These are phyloP conservation scores for Pisolithus microcarpus DNA, from an alignment of 768 basidiomycete species.

Conservation along the genomic window DNA sequence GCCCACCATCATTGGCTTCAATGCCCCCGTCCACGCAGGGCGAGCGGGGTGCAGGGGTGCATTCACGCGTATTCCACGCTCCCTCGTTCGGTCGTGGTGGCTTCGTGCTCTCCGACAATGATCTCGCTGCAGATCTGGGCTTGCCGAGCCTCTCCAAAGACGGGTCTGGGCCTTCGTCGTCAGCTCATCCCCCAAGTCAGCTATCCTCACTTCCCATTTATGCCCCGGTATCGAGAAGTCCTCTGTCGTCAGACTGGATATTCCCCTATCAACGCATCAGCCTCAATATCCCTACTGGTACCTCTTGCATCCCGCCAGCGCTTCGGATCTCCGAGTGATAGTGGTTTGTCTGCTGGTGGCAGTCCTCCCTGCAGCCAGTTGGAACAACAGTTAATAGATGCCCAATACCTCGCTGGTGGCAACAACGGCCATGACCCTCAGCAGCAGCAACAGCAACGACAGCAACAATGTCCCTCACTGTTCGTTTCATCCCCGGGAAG, in stretches of 20 bases:
- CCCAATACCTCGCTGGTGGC: slow-evolving; percentile 25
- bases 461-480: slow-evolving; percentile 36
- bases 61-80: too few species aligned
- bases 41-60: too few species aligned
- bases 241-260: slow-evolving; percentile 33
- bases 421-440: slow-evolving; percentile 9
- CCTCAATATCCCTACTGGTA: slow-evolving; percentile 45
- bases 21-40: too few species aligned
- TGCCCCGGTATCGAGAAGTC: slow-evolving; percentile 43
- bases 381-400: slow-evolving; percentile 41
- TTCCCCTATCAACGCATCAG: slow-evolving; percentile 55
- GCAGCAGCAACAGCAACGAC: slow-evolving; percentile 16
- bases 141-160: slow-evolving; percentile 43
- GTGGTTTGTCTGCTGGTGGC: slow-evolving; percentile 43
- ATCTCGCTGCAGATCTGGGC: slow-evolving; percentile 65
- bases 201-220: slow-evolving; percentile 75
- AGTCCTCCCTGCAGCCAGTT: slow-evolving; percentile 41
- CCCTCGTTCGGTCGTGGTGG: slow-evolving; percentile 40
- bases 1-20: too few species aligned
- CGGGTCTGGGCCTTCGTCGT: slow-evolving; percentile 25
- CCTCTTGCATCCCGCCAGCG: slow-evolving; percentile 48
- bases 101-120: slow-evolving; percentile 71
- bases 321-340: slow-evolving; percentile 41
- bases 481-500: slow-evolving; percentile 59
- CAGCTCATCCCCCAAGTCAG: slow-evolving; percentile 58